Conservation (phyloP, 345 rosid species). For the Chamaenerion angustifolium region DNA sequence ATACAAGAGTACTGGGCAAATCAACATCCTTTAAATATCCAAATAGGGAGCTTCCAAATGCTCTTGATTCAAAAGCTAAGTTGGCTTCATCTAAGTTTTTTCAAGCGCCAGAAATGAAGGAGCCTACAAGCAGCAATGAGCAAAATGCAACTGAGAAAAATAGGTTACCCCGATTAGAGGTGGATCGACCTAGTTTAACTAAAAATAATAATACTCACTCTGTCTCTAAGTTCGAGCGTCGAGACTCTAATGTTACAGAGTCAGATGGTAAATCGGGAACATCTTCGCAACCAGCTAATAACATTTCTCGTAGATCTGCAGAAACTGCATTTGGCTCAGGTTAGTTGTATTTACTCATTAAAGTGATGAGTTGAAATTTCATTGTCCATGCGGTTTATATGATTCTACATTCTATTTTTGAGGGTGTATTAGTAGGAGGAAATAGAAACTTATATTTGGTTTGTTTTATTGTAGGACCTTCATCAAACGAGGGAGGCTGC, state of each 20-base stretch:
- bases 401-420: not conserved
- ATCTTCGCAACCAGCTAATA: constrained; percentile 40
- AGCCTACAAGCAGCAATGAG: constrained; percentile 42
- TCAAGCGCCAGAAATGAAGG: constrained; percentile 42
- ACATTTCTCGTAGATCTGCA: constrained; percentile 18
- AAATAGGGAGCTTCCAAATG: constrained; percentile 29
- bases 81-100: constrained; percentile 31
- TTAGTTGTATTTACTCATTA: constrained; percentile 17
- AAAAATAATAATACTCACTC: constrained; percentile 22
- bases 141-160: constrained; percentile 31
- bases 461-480: constrained; percentile 19
- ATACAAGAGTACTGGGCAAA: constrained; percentile 44
- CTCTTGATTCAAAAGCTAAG: constrained; percentile 47
- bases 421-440: too few species aligned
- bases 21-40: constrained; percentile 54
- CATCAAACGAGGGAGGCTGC: constrained; percentile 22
- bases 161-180: constrained; percentile 25
- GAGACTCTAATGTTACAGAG: constrained; percentile 36
- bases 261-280: constrained; percentile 48
- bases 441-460: not conserved
- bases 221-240: constrained; percentile 34
- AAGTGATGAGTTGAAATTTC: constrained; percentile 1
- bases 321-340: constrained; percentile 42
- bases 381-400: not conserved
- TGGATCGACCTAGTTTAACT: constrained; percentile 11